These are phyloP conservation scores for Nitzschia sp. DNA, from an alignment of 108 stramenopile genomes.

Conservation along the genomic window DNA sequence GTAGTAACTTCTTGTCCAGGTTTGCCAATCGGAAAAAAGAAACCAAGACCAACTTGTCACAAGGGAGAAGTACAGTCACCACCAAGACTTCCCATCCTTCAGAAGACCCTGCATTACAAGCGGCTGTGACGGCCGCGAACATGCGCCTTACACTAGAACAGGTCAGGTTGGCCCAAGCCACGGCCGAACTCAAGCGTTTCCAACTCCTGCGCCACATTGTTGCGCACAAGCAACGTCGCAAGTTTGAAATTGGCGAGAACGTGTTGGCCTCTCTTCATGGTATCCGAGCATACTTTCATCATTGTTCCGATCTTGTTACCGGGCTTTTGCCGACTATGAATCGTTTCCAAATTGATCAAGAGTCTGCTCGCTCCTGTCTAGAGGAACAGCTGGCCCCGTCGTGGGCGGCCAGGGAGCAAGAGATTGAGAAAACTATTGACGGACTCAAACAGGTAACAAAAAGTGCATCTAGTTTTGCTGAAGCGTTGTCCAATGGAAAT, in stretches of 20 bases:
- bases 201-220: constrained; percentile 75
- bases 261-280: constrained; percentile 73
- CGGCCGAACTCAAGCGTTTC: constrained; percentile 82
- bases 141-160: constrained; percentile 70
- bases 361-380: constrained; percentile 46
- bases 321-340: constrained; percentile 60
- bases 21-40: constrained; percentile 39
- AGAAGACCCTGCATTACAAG: constrained; percentile 39
- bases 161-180: constrained; percentile 75
- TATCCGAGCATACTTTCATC: constrained; percentile 66
- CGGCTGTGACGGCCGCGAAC: constrained; percentile 63
- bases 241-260: constrained; percentile 86
- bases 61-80: constrained; percentile 13
- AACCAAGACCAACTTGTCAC: constrained; percentile 33
- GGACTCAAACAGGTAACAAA: constrained; percentile 51
- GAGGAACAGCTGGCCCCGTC: constrained; percentile 57
- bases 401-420: constrained; percentile 64
- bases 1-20: constrained; percentile 26
- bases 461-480: constrained; percentile 49
- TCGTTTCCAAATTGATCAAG: constrained; percentile 65
- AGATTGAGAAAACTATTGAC: constrained; percentile 55
- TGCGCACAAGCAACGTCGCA: constrained; percentile 78
- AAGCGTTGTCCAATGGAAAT: constrained; percentile 65
- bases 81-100: constrained; percentile 28
- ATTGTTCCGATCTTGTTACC: constrained; percentile 69